Conservation (phyloP, 345 rosid species). For the Xanthoceras sorbifolium region DNA sequence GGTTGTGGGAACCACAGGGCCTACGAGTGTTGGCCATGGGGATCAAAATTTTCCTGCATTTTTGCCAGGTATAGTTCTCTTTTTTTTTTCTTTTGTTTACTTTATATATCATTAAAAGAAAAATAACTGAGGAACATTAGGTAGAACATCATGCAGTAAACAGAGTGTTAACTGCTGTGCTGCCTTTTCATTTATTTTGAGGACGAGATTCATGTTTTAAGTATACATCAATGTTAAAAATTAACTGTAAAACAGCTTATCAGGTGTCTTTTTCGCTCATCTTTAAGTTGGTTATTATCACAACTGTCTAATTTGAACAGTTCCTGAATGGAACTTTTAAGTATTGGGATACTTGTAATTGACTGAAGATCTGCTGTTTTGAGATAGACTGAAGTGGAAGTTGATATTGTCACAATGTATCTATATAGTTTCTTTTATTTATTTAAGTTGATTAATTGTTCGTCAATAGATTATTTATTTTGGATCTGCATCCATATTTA, state of each 20-base stretch:
- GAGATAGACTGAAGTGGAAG: background rate
- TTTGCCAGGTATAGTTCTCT: constrained; percentile 63
- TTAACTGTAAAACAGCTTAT: background rate
- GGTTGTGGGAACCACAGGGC: constrained; percentile 65
- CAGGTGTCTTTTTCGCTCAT: background rate
- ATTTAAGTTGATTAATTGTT: background rate
- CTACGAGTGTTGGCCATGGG: constrained; percentile 60
- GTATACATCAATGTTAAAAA: background rate
- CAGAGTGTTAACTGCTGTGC: background rate
- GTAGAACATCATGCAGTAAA: constrained; percentile 3
- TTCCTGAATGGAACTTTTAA: background rate
- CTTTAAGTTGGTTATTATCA: background rate
- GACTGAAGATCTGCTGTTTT: background rate
- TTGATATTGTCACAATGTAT: background rate
- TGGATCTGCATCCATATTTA: background rate
- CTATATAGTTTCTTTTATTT: background rate
- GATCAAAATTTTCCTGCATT: constrained; percentile 83
- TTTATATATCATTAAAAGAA: constrained; percentile 14
- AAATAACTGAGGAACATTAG: background rate
- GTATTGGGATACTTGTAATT: background rate
- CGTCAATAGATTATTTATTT: background rate
- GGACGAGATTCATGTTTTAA: background rate
- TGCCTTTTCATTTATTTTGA: background rate
- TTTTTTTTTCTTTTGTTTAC: constrained; percentile 2
- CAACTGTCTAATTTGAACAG: background rate